Evolutionary conservation across 495 filamentous ascomycete species (phyloP).

Genomic region (Neurospora discreta): DNA sequence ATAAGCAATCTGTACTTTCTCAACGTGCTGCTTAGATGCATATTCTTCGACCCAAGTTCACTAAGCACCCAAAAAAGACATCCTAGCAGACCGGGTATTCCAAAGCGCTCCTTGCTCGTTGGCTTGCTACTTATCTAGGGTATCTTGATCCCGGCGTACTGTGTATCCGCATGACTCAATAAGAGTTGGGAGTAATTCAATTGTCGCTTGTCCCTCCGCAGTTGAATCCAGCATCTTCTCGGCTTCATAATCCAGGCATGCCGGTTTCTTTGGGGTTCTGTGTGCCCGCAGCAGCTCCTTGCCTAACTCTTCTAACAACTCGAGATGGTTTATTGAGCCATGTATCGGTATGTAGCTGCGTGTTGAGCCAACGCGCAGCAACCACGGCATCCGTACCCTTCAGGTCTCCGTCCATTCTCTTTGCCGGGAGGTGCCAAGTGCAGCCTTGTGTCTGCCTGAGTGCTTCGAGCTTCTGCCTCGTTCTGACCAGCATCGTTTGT

Average conservation of each 20-base stretch:
- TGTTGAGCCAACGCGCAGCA: conserved; percentile 2
- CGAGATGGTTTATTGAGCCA: neutral
- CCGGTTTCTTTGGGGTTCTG: neutral
- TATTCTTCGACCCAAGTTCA: neutral
- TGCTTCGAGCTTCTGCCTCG: conserved; percentile 8
- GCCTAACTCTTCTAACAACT: neutral
- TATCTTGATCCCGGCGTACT: neutral
- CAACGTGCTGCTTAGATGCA: neutral
- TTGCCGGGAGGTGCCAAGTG: conserved; percentile 16
- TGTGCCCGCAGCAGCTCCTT: neutral
- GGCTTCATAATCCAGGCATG: neutral
- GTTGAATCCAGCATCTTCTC: neutral
- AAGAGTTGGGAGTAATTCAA: neutral
- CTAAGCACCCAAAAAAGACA: neutral
- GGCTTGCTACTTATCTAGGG: neutral
- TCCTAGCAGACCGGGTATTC: neutral
- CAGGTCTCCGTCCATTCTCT: neutral
- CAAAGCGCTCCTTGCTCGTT: neutral
- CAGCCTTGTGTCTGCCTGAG: conserved; percentile 7
- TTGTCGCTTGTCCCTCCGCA: neutral
- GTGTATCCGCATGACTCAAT: neutral
- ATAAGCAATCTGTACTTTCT: neutral
- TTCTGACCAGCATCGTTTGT: conserved; percentile 8
- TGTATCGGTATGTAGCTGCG: neutral
- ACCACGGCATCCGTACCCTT: conserved; percentile 5